Conservation (phyloP, 23 red algal species). For the Gracilariopsis chorda region DNA sequence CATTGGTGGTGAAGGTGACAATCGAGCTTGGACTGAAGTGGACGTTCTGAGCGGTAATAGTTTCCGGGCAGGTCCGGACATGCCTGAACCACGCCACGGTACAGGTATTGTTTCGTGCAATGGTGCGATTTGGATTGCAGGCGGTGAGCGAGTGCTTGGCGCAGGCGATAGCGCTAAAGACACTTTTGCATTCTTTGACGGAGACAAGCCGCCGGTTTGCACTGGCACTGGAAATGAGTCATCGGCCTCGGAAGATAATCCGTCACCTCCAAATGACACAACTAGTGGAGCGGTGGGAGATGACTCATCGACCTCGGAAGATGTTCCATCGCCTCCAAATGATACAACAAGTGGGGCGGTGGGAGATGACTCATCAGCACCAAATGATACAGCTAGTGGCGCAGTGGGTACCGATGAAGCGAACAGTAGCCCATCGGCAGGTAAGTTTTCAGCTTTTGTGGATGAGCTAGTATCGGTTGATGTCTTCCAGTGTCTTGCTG, state of each 20-base stretch:
- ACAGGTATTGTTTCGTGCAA: conserved; percentile 58
- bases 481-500: too few relatives aligned
- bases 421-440: too few relatives aligned
- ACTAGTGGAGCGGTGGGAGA: not conserved
- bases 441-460: too few relatives aligned
- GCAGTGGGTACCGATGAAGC: too few relatives aligned
- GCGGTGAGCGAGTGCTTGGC: conserved; percentile 29
- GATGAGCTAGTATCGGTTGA: too few relatives aligned
- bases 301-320: too few relatives aligned
- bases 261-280: conserved; percentile 6
- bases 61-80: conserved; percentile 8
- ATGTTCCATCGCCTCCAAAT: not conserved
- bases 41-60: conserved; percentile 32
- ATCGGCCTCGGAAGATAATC: not conserved
- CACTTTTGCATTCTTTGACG: conserved; percentile 43
- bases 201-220: conserved; percentile 30
- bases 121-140: conserved; percentile 59
- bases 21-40: conserved; percentile 48
- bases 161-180: not conserved
- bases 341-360: conserved; percentile 3
- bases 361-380: not conserved
- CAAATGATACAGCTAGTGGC: too few relatives aligned
- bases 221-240: not conserved
- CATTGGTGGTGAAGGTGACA: conserved; percentile 57
- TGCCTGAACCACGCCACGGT: conserved; percentile 47